Percentiles rank a stretch among this genome's conserved stretches.
Evolutionary conservation across 176 grass and related monocot genomes (phyloP).

Genomic region (Coix lacrymajobi): DNA sequence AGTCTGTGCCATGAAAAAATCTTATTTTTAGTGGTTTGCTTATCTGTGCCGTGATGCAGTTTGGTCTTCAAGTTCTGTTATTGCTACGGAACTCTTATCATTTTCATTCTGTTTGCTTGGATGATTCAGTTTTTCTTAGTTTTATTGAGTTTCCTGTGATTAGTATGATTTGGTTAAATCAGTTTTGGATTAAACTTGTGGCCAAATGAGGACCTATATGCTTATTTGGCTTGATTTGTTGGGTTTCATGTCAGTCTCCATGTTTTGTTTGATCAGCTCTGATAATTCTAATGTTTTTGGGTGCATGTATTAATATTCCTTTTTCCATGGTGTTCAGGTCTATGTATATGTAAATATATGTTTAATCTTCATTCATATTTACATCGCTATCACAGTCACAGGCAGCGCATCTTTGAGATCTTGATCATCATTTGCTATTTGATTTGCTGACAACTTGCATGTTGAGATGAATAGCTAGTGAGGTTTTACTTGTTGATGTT

Average conservation of each 20-base stretch:
- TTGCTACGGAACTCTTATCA: neutral
- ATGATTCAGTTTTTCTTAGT: neutral
- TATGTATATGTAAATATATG: neutral
- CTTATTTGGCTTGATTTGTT: neutral
- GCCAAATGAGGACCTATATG: neutral
- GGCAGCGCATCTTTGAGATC: neutral
- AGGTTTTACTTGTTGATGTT: no score
- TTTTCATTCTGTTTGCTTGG: neutral
- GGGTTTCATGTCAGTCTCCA: neutral
- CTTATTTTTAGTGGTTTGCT: neutral
- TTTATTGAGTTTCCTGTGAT: neutral
- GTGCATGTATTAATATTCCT: neutral
- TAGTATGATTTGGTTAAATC: neutral
- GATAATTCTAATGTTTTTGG: neutral
- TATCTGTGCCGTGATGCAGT: no score
- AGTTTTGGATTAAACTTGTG: neutral
- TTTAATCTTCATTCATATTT: neutral
- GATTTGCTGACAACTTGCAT: no score
- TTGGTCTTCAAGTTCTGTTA: neutral
- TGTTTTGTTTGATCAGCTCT: neutral
- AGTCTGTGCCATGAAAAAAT: neutral
- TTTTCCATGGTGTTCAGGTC: neutral
- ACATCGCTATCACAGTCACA: neutral
- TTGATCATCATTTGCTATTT: neutral
- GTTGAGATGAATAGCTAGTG: no score